A percentile compares a stretch with the other conserved stretches of the same genome.
Evolutionary conservation across 2,329 filamentous ascomycete genomes (phyloP).

Genomic region (Ceratocystis eucalypticola): DNA sequence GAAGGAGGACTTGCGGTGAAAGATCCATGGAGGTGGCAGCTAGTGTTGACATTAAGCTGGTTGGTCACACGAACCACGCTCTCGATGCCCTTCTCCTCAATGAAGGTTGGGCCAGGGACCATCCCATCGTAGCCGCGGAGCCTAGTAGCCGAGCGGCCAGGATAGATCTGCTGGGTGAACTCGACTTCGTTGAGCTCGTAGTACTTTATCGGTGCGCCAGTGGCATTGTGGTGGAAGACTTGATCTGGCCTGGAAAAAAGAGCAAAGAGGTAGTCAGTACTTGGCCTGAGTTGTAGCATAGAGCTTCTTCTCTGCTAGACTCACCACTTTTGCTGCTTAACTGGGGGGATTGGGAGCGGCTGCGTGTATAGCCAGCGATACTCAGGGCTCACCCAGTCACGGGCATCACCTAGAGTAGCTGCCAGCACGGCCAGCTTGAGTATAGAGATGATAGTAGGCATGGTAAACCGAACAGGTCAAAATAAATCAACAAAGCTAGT

Average conservation of each 20-base stretch:
- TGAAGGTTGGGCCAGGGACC: constrained; percentile 40
- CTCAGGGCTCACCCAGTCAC: constrained; percentile 20
- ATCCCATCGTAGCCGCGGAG: constrained; percentile 41
- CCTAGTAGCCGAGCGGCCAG: constrained; percentile 25
- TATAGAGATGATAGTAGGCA: constrained; percentile 10
- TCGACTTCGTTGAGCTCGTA: constrained; percentile 27
- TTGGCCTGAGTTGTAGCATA: too few relatives aligned
- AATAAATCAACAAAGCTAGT: background rate
- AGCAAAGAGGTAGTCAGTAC: too few relatives aligned
- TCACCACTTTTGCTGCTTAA: constrained; percentile 31
- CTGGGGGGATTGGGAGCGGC: constrained; percentile 33
- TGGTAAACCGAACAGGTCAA: background rate
- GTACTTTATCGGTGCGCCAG: constrained; percentile 27
- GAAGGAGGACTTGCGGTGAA: constrained; percentile 25
- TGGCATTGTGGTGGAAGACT: constrained; percentile 28
- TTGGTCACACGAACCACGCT: constrained; percentile 42
- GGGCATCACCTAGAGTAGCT: constrained; percentile 10
- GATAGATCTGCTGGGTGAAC: constrained; percentile 28
- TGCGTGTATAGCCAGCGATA: constrained; percentile 18
- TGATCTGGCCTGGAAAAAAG: constrained; percentile 19
- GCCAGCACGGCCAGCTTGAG: constrained; percentile 11
- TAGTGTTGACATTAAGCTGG: constrained; percentile 31
- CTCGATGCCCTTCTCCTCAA: constrained; percentile 36
- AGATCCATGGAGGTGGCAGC: constrained; percentile 43
- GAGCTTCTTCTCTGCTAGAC: background rate